Evolutionary conservation across 2,329 filamentous ascomycete genomes (phyloP).

Genomic region (Fusarium miscanthi): DNA sequence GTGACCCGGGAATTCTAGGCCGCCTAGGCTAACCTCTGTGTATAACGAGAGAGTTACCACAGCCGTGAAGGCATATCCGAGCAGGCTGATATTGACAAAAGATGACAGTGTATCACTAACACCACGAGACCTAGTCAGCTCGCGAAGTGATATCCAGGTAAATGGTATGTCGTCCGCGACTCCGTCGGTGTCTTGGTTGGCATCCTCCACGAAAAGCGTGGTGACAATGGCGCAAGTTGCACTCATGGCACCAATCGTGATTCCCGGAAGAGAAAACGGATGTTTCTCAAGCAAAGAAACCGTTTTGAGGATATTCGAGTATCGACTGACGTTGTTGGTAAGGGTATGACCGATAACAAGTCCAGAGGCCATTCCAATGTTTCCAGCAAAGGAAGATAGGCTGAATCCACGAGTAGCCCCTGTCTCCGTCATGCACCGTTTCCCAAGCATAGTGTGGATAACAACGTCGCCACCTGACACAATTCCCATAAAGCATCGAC

Average conservation of each 20-base stretch:
- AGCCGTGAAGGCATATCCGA: not conserved
- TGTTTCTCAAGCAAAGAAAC: not conserved
- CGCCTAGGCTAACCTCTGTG: not conserved
- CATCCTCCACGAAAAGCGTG: not conserved
- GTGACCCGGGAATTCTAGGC: not conserved
- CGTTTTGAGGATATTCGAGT: not conserved
- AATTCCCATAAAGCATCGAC: not conserved
- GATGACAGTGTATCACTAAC: rapidly evolving
- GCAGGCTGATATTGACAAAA: not conserved
- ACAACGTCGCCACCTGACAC: not conserved
- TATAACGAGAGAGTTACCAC: not conserved
- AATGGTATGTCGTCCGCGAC: rapidly evolving
- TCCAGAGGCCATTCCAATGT: not conserved
- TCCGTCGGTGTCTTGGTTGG: rapidly evolving
- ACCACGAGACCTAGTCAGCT: rapidly evolving
- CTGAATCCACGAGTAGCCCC: not conserved
- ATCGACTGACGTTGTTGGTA: not conserved
- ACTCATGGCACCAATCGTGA: not conserved
- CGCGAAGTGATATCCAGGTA: not conserved
- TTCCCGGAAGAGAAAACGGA: not conserved
- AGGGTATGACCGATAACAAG: not conserved
- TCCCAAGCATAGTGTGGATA: not conserved
- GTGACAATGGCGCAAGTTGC: not conserved
- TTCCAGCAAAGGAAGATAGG: not conserved
- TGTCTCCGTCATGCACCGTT: not conserved